Conservation (phyloP, 1,284 basidiomycete genomes). For the Puccinia horiana region DNA sequence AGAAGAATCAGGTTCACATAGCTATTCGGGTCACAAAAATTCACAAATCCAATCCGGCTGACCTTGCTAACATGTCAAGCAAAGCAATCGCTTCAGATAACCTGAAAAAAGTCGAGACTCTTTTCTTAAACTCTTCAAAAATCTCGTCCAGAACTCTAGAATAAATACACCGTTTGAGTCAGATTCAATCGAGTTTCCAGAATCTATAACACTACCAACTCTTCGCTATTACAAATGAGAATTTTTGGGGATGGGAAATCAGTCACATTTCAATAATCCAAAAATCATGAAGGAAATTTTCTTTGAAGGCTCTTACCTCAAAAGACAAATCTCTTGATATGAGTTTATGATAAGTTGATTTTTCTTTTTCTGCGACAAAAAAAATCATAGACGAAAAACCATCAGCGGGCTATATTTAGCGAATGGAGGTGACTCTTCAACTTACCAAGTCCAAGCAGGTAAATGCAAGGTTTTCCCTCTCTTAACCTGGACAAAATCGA, state of each 20-base stretch:
- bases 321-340: conserved; percentile 55
- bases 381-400: not conserved
- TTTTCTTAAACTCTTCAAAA: conserved; percentile 52
- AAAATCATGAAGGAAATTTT: not conserved
- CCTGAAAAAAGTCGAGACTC: conserved; percentile 54
- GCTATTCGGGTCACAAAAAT: not conserved
- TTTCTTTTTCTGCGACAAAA: conserved; percentile 52
- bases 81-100: conserved; percentile 66
- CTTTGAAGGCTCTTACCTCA: conserved; percentile 14
- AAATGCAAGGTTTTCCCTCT: conserved; percentile 54
- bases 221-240: conserved; percentile 4
- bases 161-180: conserved; percentile 41
- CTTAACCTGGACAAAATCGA: conserved; percentile 50
- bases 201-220: not conserved
- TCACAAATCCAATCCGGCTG: too few relatives aligned
- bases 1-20: not conserved
- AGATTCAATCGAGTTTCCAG: not conserved
- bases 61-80: conserved; percentile 78
- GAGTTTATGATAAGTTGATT: conserved; percentile 54
- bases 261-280: not conserved
- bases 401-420: not conserved
- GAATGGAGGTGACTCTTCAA: not conserved
- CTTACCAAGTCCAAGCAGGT: conserved; percentile 54
- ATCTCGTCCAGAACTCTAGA: conserved; percentile 54
- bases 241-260: not conserved